Base-by-base conservation (phyloP, 2,329 filamentous ascomycete species). In the Neurospora crassa region DNA sequence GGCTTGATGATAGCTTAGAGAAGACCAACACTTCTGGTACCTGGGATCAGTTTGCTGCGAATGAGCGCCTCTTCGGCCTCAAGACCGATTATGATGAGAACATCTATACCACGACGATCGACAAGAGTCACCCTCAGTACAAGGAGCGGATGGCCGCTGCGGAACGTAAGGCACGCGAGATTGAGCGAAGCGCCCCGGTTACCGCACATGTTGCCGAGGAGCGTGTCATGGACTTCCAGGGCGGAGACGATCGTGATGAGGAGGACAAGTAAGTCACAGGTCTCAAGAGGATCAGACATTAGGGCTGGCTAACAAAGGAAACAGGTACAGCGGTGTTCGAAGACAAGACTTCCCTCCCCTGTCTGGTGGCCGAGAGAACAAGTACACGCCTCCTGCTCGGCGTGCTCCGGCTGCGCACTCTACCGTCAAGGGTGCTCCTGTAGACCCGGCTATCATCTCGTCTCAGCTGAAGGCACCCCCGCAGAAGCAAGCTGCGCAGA, bases 1-100 rank as follows among this genome's bases (percentile, higher is more conserved):
- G 86, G 40, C 80, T 88, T 53, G 91, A 94, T 77, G 85, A 92
- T 74, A 91, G 91, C 68, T 85, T 97, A 34, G 93, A 96, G 77
- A 88, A 83, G 69, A 76, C 84, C 2, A 76, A 79, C n/a, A 81
- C 79, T 69, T 78, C 81, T 18, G 83, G 82, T 7, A 84, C 82
- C 11, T 99, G 96, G 96, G 95, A 99, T 79, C 96, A 99, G 80
- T 99, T 99, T 78, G 92, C 92, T 71, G 90, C 88, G 74, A 98
- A 98, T 78, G 92, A 96, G 81, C 87, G 89, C 71, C 88, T 93
- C 40, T 98, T 97, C 78, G 96, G 96, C 43, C 83, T 96, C 47
- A 93, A 89, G 81, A 96, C 92, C 69, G 93, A 94, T 77, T 99
- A 98, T 79, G 90, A 98, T 78, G 96, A 98, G 81, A 94, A 92